Percentiles rank a stretch among this genome's conserved stretches.
These are phyloP conservation scores for Fusarium sarcochroum DNA, from an alignment of 2,329 filamentous ascomycete species.

Conservation along the genomic window DNA sequence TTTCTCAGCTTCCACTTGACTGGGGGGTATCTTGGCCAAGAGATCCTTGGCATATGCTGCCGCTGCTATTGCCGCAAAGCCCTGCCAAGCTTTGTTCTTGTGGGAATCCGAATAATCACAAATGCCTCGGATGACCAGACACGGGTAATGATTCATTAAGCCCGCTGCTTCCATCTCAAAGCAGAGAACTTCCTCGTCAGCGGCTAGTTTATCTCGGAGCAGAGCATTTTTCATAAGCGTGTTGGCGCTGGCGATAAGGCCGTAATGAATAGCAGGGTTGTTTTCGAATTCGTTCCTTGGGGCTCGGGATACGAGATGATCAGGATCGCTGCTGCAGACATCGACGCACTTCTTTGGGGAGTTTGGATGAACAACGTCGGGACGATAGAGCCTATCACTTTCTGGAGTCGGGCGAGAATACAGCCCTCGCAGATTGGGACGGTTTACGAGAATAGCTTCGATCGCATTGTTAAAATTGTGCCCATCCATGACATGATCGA, in stretches of 20 bases:
- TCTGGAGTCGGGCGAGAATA: neutral
- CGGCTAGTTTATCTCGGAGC: slow-evolving; percentile 1
- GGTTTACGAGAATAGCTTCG: no score
- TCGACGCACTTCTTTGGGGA: neutral
- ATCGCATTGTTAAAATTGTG: slow-evolving; percentile 8
- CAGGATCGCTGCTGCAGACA: slow-evolving; percentile 16
- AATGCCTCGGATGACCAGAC: neutral
- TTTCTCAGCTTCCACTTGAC: no score
- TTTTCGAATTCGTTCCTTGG: slow-evolving; percentile 15
- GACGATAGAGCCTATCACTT: slow-evolving; percentile 26
- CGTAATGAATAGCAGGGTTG: slow-evolving; percentile 41
- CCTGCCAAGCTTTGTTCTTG: slow-evolving; percentile 48
- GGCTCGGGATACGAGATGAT: neutral
- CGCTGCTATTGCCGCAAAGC: slow-evolving; percentile 53
- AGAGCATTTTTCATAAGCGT: slow-evolving; percentile 35
- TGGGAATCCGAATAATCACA: neutral
- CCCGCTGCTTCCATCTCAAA: neutral
- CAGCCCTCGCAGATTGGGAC: no score
- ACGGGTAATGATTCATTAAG: neutral
- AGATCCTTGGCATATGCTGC: slow-evolving; percentile 39
- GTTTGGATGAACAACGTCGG: neutral
- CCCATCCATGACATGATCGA: no score
- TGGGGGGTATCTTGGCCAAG: no score
- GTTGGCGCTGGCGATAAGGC: slow-evolving; percentile 36
- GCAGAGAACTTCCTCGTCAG: neutral